These are phyloP conservation scores for Entomortierella chlamydospora DNA, from an alignment of 192 early-diverging fungal genomes.

Conservation along the genomic window DNA sequence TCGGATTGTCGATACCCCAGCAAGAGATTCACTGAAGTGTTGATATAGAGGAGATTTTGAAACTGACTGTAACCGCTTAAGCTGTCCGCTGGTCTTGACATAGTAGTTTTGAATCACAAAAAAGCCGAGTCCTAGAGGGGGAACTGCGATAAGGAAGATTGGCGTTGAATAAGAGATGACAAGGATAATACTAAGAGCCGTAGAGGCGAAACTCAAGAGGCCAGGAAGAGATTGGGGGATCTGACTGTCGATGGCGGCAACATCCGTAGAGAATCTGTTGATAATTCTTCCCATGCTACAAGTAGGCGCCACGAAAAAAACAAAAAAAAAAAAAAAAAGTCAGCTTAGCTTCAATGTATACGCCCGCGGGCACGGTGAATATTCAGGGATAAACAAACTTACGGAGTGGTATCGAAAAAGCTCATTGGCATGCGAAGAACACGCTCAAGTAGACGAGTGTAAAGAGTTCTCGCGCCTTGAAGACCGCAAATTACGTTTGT, in stretches of 20 bases:
- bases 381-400: constrained; percentile 59
- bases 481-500: constrained; percentile 60
- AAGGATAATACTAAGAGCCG: constrained; percentile 13
- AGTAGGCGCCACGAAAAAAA: too few species aligned
- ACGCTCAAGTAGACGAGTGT: constrained; percentile 60
- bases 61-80: constrained; percentile 78
- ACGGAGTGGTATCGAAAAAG: constrained; percentile 91
- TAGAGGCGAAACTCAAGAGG: constrained; percentile 8
- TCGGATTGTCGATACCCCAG: constrained; percentile 75
- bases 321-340: too few species aligned
- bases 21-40: constrained; percentile 60
- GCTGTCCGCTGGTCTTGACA: constrained; percentile 66
- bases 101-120: constrained; percentile 58
- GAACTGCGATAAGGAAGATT: constrained; percentile 6
- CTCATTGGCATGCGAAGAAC: constrained; percentile 77
- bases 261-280: constrained; percentile 88
- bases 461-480: constrained; percentile 64
- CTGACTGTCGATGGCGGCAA: constrained; percentile 53
- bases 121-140: constrained; percentile 21
- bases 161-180: constrained; percentile 15
- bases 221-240: not conserved
- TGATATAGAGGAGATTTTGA: constrained; percentile 76
- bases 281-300: constrained; percentile 59
- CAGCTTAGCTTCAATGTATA: not conserved
- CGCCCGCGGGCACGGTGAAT: too few species aligned